Evolutionary conservation across 495 filamentous ascomycete species (phyloP), one percentile per base, ranked within the genome.

Genomic region (Aeminium ludgeri): DNA sequence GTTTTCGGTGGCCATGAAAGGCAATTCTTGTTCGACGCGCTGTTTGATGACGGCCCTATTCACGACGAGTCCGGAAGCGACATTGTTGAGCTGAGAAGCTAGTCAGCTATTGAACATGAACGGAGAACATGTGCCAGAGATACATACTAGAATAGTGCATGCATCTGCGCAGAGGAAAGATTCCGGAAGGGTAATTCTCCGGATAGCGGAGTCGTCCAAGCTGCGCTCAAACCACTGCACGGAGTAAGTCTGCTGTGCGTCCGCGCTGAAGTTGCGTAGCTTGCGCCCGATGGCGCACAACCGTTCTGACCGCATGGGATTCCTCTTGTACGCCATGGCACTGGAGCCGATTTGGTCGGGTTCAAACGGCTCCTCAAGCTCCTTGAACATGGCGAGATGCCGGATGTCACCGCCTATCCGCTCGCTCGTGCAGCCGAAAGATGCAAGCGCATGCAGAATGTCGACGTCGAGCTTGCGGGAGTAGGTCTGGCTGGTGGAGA

Each of bases 281-380:
- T 79, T 64, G 27, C 82, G 74, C 28, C 79, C 80, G 10, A 97
- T 72, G 15, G 70, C 70, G 60, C 71, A 83, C 43, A 93, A 73
- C 47, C 86, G 71, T 63, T 97, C 89, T 30, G 68, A 81, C 31
- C 86, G 77, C 82, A 92, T 92, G 12, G 80, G 80, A 60, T 92
- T 92, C 36, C 79, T 68, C 65, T 94, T 95, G 64, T 89, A 96
- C 7, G 85, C 85, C 54, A 80, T 75, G 4, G 69, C 67, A 20
- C 54, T 60, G 7, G 51, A 57, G 27, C 74, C 76, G 30, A 83
- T 82, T 51, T 84, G 80, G 45, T 69, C 66, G 45, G 72, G 79
- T 62, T 93, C 87, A 41, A 91, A 89, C 1, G 87, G 87, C 66
- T 94, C 87, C 59, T 96, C 86, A 46, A 92, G 66, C 62, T 89